Conservation (phyloP, 2,329 filamentous ascomycete genomes). For the Epichloe typhina region DNA sequence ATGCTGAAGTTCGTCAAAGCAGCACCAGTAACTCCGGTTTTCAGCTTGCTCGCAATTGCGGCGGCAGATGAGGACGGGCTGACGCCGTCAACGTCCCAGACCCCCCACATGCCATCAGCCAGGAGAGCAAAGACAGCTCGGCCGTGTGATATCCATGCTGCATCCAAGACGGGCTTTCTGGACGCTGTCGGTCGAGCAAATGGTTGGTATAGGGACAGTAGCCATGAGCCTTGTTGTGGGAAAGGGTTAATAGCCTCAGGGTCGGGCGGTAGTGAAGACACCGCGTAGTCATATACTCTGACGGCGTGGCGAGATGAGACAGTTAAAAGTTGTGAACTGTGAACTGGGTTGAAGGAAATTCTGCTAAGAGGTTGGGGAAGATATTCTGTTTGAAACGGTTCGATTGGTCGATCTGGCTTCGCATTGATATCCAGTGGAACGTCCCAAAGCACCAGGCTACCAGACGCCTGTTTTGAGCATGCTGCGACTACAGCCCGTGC, state of each 20-base stretch:
- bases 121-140: slow-evolving; percentile 45
- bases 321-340: slow-evolving; percentile 43
- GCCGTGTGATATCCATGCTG: slow-evolving; percentile 48
- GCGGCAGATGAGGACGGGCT: slow-evolving; percentile 30
- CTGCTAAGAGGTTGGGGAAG: slow-evolving; percentile 39
- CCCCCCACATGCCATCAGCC: slow-evolving; percentile 53
- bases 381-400: slow-evolving; percentile 48
- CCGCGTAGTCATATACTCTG: slow-evolving; percentile 48
- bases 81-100: slow-evolving; percentile 52
- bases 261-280: slow-evolving; percentile 37
- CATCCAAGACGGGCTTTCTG: slow-evolving; percentile 48
- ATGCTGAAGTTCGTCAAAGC: slow-evolving; percentile 45
- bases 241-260: slow-evolving; percentile 37
- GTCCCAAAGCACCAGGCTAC: slow-evolving; percentile 45
- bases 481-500: slow-evolving; percentile 43
- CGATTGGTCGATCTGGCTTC: slow-evolving; percentile 17
- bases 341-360: slow-evolving; percentile 48
- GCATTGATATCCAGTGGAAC: slow-evolving; percentile 32
- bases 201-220: slow-evolving; percentile 47
- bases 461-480: slow-evolving; percentile 45
- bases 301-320: slow-evolving; percentile 42
- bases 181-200: slow-evolving; percentile 35
- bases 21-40: slow-evolving; percentile 40
- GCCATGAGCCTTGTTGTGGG: slow-evolving; percentile 48
- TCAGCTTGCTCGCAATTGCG: slow-evolving; percentile 35